Conservation (phyloP, 768 basidiomycete genomes). For the Lactarius sanguifluus region DNA sequence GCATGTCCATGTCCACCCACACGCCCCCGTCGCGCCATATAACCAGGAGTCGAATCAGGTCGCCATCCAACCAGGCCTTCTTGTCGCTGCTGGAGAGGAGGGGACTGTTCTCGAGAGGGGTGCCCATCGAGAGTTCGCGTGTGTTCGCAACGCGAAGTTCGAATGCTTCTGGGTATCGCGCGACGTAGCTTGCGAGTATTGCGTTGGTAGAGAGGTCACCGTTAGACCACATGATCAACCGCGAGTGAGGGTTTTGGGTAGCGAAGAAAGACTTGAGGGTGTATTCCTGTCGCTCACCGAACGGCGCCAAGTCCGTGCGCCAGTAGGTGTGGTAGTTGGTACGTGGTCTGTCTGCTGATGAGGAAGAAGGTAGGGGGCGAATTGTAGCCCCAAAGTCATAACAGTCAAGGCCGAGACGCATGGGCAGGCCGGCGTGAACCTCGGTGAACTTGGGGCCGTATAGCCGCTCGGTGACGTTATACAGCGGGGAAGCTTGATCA, state of each 20-base stretch:
- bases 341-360: conserved; percentile 41
- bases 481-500: conserved; percentile 55
- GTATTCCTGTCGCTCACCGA: conserved; percentile 80
- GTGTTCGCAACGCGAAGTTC: conserved; percentile 71
- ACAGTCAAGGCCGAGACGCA: conserved; percentile 84
- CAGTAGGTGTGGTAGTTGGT: conserved; percentile 90
- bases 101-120: conserved; percentile 66
- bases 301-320: conserved; percentile 83
- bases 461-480: conserved; percentile 65
- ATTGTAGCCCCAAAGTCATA: conserved; percentile 91
- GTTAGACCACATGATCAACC: conserved; percentile 92
- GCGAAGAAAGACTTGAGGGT: conserved; percentile 94
- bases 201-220: conserved; percentile 60
- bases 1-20: conserved; percentile 97
- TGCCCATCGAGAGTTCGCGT: conserved; percentile 63
- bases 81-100: conserved; percentile 62
- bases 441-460: conserved; percentile 65
- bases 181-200: conserved; percentile 60
- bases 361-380: conserved; percentile 28
- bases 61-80: conserved; percentile 94
- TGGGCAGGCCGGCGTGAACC: conserved; percentile 75
- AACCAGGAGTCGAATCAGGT: conserved; percentile 80
- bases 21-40: conserved; percentile 90
- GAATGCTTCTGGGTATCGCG: conserved; percentile 68
- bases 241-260: conserved; percentile 69